These are phyloP conservation scores for Colletotrichum gloeosporioides DNA, from an alignment of 2,329 filamentous ascomycete species.

Conservation along the genomic window DNA sequence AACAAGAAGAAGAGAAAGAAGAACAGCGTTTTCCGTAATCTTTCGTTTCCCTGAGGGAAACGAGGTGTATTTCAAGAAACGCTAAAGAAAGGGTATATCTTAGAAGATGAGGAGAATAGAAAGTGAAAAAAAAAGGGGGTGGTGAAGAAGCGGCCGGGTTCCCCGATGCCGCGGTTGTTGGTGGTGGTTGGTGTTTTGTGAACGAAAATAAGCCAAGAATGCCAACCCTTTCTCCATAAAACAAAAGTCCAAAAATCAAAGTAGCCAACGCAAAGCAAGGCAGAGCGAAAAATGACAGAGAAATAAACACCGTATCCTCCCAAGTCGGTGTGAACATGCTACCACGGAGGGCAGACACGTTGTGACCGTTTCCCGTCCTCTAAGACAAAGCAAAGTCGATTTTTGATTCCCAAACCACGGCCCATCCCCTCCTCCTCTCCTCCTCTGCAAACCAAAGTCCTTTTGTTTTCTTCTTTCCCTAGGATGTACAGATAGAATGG, in stretches of 20 bases:
- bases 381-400: background rate
- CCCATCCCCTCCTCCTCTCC: background rate
- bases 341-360: background rate
- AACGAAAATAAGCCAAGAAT: background rate
- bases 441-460: background rate
- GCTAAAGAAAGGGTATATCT: conserved; percentile 21
- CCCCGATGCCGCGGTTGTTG: background rate
- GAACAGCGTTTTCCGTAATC: background rate
- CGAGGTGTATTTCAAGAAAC: background rate
- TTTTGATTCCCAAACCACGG: background rate
- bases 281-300: background rate
- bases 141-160: background rate
- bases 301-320: background rate
- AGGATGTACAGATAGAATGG: conserved; percentile 12
- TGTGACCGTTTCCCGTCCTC: background rate
- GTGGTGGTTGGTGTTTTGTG: background rate
- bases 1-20: background rate
- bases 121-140: background rate
- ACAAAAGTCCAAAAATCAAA: background rate
- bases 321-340: background rate
- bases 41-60: background rate
- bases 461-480: background rate
- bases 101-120: background rate
- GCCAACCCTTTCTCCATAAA: background rate
- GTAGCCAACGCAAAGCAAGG: background rate